Evolutionary conservation across 208 protist genomes (phyloP).

Genomic region (Leishmania martiniquensis): DNA sequence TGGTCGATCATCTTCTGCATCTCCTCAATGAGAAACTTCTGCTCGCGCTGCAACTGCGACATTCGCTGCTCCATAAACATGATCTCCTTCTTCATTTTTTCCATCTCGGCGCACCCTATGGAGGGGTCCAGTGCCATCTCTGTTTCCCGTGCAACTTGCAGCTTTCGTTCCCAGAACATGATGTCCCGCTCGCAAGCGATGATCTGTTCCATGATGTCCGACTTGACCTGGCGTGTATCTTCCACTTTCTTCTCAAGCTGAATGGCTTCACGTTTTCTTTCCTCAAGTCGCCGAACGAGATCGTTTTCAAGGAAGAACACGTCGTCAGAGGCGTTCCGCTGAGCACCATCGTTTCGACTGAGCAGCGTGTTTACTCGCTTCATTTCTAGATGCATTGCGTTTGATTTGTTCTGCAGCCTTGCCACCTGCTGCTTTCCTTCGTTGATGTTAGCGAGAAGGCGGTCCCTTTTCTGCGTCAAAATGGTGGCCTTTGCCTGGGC

Average conservation of each 20-base stretch:
- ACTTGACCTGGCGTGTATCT: constrained; percentile 77
- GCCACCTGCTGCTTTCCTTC: constrained; percentile 85
- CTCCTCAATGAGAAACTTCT: constrained; percentile 93
- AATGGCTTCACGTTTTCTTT: constrained; percentile 91
- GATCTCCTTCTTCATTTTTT: constrained; percentile 97
- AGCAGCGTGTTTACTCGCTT: constrained; percentile 94
- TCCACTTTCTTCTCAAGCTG: constrained; percentile 89
- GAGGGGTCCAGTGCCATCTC: constrained; percentile 95
- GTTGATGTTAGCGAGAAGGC: constrained; percentile 75
- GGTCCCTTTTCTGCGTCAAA: constrained; percentile 90
- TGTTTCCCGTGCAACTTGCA: constrained; percentile 96
- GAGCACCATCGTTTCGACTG: constrained; percentile 75
- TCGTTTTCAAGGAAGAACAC: constrained; percentile 94
- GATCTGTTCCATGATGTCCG: constrained; percentile 85
- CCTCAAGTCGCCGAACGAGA: constrained; percentile 88
- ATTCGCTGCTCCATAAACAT: constrained; percentile 95
- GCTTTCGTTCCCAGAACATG: constrained; percentile 97
- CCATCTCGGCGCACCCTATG: constrained; percentile 93
- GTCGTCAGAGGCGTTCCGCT: constrained; percentile 85
- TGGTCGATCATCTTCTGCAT: constrained; percentile 96
- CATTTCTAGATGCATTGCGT: constrained; percentile 93
- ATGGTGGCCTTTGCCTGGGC: constrained; percentile 88
- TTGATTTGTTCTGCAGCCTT: constrained; percentile 78
- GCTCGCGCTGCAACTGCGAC: constrained; percentile 90
- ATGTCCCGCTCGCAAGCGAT: constrained; percentile 94